Conservation (phyloP, 192 early-diverging fungal genomes). For the Spizellomyces punctatus region DNA sequence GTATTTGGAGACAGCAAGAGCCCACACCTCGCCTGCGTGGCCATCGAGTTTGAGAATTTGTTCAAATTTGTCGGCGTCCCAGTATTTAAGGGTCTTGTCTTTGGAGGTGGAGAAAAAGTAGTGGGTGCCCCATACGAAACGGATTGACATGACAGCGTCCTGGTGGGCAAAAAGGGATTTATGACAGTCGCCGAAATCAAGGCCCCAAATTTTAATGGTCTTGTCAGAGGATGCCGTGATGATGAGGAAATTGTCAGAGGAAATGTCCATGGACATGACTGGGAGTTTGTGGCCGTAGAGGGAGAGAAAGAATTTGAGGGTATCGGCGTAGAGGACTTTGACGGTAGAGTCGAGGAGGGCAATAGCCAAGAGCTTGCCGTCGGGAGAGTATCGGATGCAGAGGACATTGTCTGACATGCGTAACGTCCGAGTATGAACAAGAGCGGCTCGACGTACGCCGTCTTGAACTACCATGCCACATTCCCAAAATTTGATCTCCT, state of each 20-base stretch:
- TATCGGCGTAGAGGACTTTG: constrained; percentile 95
- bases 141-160: constrained; percentile 84
- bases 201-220: constrained; percentile 97
- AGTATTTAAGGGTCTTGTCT: constrained; percentile 89
- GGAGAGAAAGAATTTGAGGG: constrained; percentile 95
- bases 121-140: constrained; percentile 94
- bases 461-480: constrained; percentile 68
- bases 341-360: constrained; percentile 92
- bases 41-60: constrained; percentile 91
- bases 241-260: constrained; percentile 87
- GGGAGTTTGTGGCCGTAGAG: constrained; percentile 98
- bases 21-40: constrained; percentile 94
- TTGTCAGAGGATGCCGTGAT: constrained; percentile 97
- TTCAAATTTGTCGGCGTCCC: constrained; percentile 97
- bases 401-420: constrained; percentile 95
- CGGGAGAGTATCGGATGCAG: constrained; percentile 80
- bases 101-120: constrained; percentile 93
- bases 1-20: constrained; percentile 85
- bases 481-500: constrained; percentile 98
- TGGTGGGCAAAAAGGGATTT: constrained; percentile 91
- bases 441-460: constrained; percentile 63
- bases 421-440: constrained; percentile 86
- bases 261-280: constrained; percentile 98
- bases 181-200: constrained; percentile 99
- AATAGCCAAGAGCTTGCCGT: constrained; percentile 86